phyloP scores from a whole-genome alignment of 768 basidiomycete species.

The Butyriboletus loyo region DNA sequence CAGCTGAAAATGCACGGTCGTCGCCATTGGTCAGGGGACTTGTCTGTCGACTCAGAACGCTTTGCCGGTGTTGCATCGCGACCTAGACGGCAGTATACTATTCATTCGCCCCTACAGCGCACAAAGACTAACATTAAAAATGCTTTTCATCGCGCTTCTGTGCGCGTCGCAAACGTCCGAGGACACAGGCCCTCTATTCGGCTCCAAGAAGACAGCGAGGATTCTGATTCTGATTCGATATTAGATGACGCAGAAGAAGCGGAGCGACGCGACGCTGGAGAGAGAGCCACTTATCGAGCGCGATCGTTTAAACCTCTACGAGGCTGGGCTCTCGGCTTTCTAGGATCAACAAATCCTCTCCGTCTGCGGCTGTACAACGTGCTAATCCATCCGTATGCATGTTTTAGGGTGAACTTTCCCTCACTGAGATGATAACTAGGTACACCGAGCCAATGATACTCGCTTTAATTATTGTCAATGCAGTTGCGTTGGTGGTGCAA shows the following conservation, averaged over 20 bases:
- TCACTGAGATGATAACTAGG: conserved; percentile 35
- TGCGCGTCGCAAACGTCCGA: conserved; percentile 80
- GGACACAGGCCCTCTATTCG: conserved; percentile 58
- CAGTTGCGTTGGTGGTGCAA: conserved; percentile 79
- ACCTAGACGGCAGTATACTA: conserved; percentile 39
- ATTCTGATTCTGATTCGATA: conserved; percentile 22
- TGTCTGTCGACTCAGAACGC: conserved; percentile 46
- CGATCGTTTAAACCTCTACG: conserved; percentile 51
- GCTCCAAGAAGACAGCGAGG: conserved; percentile 47
- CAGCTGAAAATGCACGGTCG: conserved; percentile 28
- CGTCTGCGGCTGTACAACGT: conserved; percentile 64
- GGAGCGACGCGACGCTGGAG: conserved; percentile 27
- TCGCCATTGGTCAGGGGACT: conserved; percentile 25
- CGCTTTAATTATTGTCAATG: conserved; percentile 78
- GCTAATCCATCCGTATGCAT: conserved; percentile 67
- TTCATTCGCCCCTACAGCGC: conserved; percentile 58
- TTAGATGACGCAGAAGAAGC: conserved; percentile 39
- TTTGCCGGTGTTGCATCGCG: conserved; percentile 39
- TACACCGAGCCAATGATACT: conserved; percentile 88
- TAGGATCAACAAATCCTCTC: conserved; percentile 66
- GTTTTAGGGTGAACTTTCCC: not conserved
- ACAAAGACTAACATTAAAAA: conserved; percentile 58
- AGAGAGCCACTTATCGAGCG: conserved; percentile 38
- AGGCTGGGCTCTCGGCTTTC: conserved; percentile 74
- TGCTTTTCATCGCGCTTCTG: conserved; percentile 60